A percentile compares a stretch with the other conserved stretches of the same genome.
Evolutionary conservation across 148 eudicot species (phyloP).

Genomic region (Camellia japonica): DNA sequence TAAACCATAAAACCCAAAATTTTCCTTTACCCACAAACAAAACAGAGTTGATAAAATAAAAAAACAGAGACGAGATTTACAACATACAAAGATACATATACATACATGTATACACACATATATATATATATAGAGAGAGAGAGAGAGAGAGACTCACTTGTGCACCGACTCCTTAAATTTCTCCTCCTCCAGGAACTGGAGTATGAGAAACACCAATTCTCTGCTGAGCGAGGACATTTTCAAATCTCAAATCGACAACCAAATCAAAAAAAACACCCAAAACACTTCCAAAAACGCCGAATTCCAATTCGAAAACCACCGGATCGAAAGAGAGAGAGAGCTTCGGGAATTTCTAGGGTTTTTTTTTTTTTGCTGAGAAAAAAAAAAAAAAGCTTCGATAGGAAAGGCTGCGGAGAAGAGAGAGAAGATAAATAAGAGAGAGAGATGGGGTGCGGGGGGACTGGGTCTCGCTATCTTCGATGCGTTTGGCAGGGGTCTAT

Average conservation of each 20-base stretch:
- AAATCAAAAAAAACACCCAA: background rate
- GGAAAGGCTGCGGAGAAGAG: conserved; percentile 31
- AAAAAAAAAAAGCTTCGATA: conserved; percentile 13
- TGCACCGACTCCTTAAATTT: conserved; percentile 80
- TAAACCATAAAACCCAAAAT: too few species aligned
- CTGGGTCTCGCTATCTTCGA: conserved; percentile 55
- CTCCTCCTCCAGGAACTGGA: conserved; percentile 77
- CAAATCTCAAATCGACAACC: conserved; percentile 13
- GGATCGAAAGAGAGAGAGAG: background rate
- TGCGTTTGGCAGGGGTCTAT: conserved; percentile 48
- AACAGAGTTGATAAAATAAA: too few species aligned
- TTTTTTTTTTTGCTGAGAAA: conserved; percentile 8
- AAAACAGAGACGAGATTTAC: too few species aligned
- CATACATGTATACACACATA: too few species aligned
- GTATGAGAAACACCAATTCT: conserved; percentile 75
- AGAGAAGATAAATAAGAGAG: too few species aligned
- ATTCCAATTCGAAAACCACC: conserved; percentile 14
- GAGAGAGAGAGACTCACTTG: conserved; percentile 27
- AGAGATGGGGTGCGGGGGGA: conserved; percentile 20
- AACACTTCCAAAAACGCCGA: conserved; percentile 2
- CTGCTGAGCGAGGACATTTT: conserved; percentile 78
- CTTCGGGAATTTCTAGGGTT: conserved; percentile 44
- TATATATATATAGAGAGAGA: background rate
- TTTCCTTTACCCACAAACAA: too few species aligned
- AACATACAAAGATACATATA: background rate